Percentiles rank a stretch among this genome's conserved stretches.
Evolutionary conservation across 176 grass and related monocot species (phyloP).

Genomic region (Eragrostis curvula): DNA sequence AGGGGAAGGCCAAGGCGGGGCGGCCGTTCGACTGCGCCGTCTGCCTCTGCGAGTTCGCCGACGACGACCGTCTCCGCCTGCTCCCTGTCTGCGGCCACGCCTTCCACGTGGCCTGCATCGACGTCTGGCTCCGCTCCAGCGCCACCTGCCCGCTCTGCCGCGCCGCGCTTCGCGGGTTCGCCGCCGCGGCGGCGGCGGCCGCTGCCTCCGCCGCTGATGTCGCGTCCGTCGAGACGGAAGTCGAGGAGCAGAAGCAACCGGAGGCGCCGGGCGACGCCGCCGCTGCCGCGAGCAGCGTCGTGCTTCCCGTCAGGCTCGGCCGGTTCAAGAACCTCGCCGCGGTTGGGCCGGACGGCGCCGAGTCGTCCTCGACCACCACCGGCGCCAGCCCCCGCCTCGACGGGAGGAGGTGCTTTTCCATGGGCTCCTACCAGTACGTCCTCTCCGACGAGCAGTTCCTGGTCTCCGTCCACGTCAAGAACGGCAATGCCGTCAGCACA

Average conservation of each 20-base stretch:
- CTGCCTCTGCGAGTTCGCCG: constrained; percentile 73
- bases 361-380: constrained; percentile 25
- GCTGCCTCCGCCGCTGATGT: neutral
- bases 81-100: constrained; percentile 89
- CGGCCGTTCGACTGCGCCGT: constrained; percentile 91
- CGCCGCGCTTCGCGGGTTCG: constrained; percentile 42
- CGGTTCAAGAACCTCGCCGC: constrained; percentile 61
- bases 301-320: constrained; percentile 80
- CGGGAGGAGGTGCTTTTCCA: constrained; percentile 78
- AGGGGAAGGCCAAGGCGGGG: constrained; percentile 30
- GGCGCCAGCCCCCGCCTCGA: constrained; percentile 63
- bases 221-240: constrained; percentile 1
- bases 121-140: constrained; percentile 89
- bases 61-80: constrained; percentile 81
- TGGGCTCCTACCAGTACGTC: constrained; percentile 88
- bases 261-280: constrained; percentile 8
- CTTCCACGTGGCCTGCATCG: constrained; percentile 86
- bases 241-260: constrained; percentile 49
- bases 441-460: constrained; percentile 58
- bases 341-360: constrained; percentile 33
- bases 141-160: constrained; percentile 94
- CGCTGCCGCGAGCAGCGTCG: constrained; percentile 33
- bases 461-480: constrained; percentile 54
- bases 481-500: constrained; percentile 24
- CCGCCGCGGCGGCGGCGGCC: neutral